These are phyloP conservation scores for Daedaleopsis sinensis DNA, from an alignment of 768 basidiomycete species.

Conservation along the genomic window DNA sequence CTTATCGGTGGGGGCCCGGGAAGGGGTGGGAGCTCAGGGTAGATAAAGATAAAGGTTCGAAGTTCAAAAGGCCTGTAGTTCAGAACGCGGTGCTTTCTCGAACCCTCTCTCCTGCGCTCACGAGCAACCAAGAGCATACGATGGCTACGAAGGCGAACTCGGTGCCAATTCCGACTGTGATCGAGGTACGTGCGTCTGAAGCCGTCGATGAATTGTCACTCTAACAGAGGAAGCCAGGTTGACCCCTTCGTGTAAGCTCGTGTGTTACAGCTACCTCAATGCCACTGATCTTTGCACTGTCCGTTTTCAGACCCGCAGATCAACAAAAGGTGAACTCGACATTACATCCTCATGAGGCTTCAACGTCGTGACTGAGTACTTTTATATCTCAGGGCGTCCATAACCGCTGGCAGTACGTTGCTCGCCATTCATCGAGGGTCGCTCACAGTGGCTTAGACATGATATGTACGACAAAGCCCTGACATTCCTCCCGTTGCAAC, in stretches of 20 bases:
- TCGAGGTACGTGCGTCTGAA: slow-evolving; percentile 43
- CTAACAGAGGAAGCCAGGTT: slow-evolving; percentile 43
- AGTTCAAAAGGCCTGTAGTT: neutral
- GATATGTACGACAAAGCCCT: slow-evolving; percentile 41
- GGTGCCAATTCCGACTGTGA: slow-evolving; percentile 57
- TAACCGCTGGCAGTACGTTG: slow-evolving; percentile 74
- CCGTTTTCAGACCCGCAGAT: slow-evolving; percentile 40
- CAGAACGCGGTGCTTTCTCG: neutral
- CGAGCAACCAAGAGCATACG: neutral
- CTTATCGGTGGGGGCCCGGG: slow-evolving; percentile 1
- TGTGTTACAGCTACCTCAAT: no score
- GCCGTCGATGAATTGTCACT: neutral
- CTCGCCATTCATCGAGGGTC: no score
- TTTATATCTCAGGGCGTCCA: slow-evolving; percentile 53
- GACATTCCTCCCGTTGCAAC: slow-evolving; percentile 65
- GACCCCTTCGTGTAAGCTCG: slow-evolving; percentile 67
- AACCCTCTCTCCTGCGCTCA: neutral
- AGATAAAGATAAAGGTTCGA: neutral
- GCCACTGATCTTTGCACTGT: neutral
- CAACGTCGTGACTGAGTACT: neutral
- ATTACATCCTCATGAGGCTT: neutral
- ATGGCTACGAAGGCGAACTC: slow-evolving; percentile 71
- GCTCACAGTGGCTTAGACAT: neutral
- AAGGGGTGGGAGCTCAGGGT: neutral
- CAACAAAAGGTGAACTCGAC: slow-evolving; percentile 56